phyloP scores from a whole-genome alignment of 306 rosid genomes.

The Prosopis cineraria region DNA sequence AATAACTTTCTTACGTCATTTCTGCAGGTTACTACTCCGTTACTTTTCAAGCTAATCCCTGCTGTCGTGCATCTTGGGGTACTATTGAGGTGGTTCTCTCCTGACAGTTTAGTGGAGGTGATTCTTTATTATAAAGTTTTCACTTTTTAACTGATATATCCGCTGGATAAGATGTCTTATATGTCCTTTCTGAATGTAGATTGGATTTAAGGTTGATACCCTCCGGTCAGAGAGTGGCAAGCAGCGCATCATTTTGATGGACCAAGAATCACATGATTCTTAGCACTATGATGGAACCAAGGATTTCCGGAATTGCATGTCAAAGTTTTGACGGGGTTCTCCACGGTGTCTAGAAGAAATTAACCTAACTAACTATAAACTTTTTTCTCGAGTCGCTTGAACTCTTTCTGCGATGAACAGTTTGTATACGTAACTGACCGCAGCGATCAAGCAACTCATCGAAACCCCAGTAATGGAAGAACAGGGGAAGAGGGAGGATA shows the following conservation, averaged over 20 bases:
- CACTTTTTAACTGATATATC: not conserved
- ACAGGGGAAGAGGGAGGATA: slow-evolving; percentile 45
- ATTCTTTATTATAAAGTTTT: not conserved
- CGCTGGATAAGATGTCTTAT: not conserved
- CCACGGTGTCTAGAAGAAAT: slow-evolving; percentile 36
- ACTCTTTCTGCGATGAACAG: slow-evolving; percentile 39
- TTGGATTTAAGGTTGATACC: slow-evolving; percentile 77
- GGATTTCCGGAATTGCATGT: slow-evolving; percentile 34
- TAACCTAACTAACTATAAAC: slow-evolving; percentile 38
- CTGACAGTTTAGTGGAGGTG: slow-evolving; percentile 83
- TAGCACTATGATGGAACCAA: slow-evolving; percentile 29
- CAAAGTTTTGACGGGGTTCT: slow-evolving; percentile 34
- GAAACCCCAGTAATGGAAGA: slow-evolving; percentile 48
- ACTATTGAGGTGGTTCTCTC: slow-evolving; percentile 86
- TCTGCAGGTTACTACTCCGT: slow-evolving; percentile 88
- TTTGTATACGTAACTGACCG: slow-evolving; percentile 52
- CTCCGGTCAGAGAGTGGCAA: slow-evolving; percentile 87
- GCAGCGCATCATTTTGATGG: slow-evolving; percentile 85
- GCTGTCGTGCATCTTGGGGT: slow-evolving; percentile 95
- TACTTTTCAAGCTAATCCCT: slow-evolving; percentile 95
- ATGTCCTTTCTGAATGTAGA: slow-evolving; percentile 42
- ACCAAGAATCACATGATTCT: slow-evolving; percentile 63
- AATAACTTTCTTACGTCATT: slow-evolving; percentile 23
- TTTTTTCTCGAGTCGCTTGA: slow-evolving; percentile 37
- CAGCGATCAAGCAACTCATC: slow-evolving; percentile 39